Percentiles rank a stretch among this genome's conserved stretches.
These are phyloP conservation scores for Ilex asprella DNA, from an alignment of 257 asterid genomes.

Conservation along the genomic window DNA sequence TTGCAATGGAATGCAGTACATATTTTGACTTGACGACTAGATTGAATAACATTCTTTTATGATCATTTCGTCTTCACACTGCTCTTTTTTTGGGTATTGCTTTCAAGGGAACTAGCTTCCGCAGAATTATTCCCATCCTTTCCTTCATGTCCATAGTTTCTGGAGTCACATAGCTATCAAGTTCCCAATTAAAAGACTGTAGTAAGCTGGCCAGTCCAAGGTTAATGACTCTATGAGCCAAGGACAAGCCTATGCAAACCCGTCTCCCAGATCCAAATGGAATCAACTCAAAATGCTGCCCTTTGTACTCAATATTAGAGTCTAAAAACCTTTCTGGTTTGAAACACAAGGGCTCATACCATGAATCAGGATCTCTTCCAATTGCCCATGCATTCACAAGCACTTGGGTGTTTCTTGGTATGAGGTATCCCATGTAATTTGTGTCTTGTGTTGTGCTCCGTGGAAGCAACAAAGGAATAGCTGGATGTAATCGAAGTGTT, in stretches of 20 bases:
- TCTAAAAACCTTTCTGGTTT: slow-evolving; percentile 45
- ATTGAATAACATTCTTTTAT: no score
- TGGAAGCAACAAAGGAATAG: slow-evolving; percentile 23
- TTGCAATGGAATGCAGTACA: no score
- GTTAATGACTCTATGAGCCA: slow-evolving; percentile 4
- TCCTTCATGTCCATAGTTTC: slow-evolving; percentile 6
- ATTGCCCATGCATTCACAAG: slow-evolving; percentile 22
- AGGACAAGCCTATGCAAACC: slow-evolving; percentile 22
- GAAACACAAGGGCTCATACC: slow-evolving; percentile 48
- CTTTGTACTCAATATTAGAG: slow-evolving; percentile 43
- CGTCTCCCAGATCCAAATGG: slow-evolving; percentile 63
- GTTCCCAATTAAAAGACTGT: slow-evolving; percentile 1
- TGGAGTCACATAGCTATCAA: not conserved
- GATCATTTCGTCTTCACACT: no score
- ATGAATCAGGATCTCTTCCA: slow-evolving; percentile 33
- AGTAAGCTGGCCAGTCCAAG: slow-evolving; percentile 3
- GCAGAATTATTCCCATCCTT: not conserved
- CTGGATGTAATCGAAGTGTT: slow-evolving; percentile 28
- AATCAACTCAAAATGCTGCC: slow-evolving; percentile 45
- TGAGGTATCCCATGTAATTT: slow-evolving; percentile 18
- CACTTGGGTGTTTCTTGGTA: slow-evolving; percentile 25
- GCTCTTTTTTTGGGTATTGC: not conserved
- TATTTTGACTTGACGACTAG: no score
- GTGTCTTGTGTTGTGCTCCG: slow-evolving; percentile 20
- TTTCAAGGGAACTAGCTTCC: slow-evolving; percentile 1